Evolutionary conservation across 768 basidiomycete species (phyloP).

Genomic region (Auriscalpium orientale): DNA sequence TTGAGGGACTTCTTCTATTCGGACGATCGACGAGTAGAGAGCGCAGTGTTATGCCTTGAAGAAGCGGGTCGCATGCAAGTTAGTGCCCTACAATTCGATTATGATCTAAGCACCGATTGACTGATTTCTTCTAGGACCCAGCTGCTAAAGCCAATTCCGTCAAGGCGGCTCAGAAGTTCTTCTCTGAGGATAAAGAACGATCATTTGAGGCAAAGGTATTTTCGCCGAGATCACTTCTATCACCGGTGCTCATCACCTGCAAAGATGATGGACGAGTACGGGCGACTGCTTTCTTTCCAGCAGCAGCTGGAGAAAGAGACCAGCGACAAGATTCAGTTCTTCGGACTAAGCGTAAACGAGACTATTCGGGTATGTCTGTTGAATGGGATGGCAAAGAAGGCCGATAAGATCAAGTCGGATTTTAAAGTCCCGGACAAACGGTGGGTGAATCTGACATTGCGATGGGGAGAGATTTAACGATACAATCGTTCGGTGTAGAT

Average conservation of each 20-base stretch:
- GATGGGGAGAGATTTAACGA: neutral
- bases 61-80: constrained; percentile 70
- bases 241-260: neutral
- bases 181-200: constrained; percentile 90
- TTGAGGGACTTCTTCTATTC: constrained; percentile 96
- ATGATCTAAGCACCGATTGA: neutral
- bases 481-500: constrained; percentile 38
- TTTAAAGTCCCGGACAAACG: constrained; percentile 95
- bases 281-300: constrained; percentile 68
- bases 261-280: constrained; percentile 89
- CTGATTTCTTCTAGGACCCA: constrained; percentile 48
- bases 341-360: constrained; percentile 80
- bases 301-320: constrained; percentile 84
- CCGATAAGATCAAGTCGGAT: constrained; percentile 82
- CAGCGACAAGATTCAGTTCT: constrained; percentile 69
- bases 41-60: constrained; percentile 79
- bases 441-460: constrained; percentile 32
- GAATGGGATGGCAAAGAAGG: constrained; percentile 77
- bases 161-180: constrained; percentile 84
- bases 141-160: constrained; percentile 61
- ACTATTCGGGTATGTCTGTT: constrained; percentile 74
- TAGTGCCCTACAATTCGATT: constrained; percentile 11
- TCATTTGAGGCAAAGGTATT: constrained; percentile 83
- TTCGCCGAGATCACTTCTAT: neutral
- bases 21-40: constrained; percentile 91